Conservation (phyloP, 345 rosid genomes). For the Brassica cretica region DNA sequence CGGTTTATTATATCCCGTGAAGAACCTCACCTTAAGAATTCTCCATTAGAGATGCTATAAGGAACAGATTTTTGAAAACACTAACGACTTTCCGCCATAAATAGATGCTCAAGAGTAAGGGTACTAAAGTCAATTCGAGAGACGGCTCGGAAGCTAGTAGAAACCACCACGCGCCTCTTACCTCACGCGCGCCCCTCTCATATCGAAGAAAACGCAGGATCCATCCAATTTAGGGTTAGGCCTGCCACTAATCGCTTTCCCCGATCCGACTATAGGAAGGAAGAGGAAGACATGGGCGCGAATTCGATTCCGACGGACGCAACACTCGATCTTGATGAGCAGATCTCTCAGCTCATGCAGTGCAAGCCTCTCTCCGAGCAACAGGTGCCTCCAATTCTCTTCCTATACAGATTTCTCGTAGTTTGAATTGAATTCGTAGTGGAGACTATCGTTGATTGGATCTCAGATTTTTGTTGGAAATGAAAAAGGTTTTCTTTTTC, state of each 20-base stretch:
- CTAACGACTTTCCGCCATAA: not conserved
- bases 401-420: not conserved
- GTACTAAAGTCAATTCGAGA: not conserved
- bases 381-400: constrained; percentile 47
- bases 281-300: constrained; percentile 54
- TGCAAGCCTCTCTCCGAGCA: constrained; percentile 88
- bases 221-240: constrained; percentile 57
- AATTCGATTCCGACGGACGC: constrained; percentile 64
- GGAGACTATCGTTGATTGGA: constrained; percentile 15
- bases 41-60: too few relatives aligned
- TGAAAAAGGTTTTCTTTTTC: not conserved
- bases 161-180: constrained; percentile 30
- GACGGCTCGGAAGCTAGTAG: constrained; percentile 22
- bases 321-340: constrained; percentile 9
- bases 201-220: constrained; percentile 36
- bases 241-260: constrained; percentile 50
- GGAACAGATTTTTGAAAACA: not conserved
- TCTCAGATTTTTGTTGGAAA: constrained; percentile 20
- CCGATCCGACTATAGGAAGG: not conserved
- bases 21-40: too few relatives aligned
- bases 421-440: not conserved
- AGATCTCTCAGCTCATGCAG: constrained; percentile 45
- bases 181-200: constrained; percentile 42
- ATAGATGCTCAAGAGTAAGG: not conserved
- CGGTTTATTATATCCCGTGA: too few relatives aligned